Conservation (phyloP, 345 rosid genomes). For the Citrus unshiu region DNA sequence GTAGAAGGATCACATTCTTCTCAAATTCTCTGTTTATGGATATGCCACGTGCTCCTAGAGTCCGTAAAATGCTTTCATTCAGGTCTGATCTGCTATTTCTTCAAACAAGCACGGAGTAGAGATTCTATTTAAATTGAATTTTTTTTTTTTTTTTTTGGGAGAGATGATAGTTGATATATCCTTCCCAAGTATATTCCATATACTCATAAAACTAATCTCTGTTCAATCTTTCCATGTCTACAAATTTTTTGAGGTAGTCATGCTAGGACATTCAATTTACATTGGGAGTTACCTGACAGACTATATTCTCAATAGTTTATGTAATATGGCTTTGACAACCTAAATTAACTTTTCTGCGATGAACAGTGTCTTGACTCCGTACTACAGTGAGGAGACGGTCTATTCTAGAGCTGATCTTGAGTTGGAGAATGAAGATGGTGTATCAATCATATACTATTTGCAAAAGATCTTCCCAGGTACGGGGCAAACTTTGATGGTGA, state of each 20-base stretch:
- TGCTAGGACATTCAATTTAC: neutral
- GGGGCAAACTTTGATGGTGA: conserved; percentile 9
- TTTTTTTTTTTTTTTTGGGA: neutral
- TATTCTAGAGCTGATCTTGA: conserved; percentile 89
- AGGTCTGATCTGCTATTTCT: conserved; percentile 37
- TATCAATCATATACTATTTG: conserved; percentile 88
- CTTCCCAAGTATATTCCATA: neutral
- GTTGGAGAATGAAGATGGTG: conserved; percentile 96
- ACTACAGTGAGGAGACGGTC: conserved; percentile 96
- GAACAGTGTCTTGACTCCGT: conserved; percentile 91
- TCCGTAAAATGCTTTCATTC: conserved; percentile 94
- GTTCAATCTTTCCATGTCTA: neutral
- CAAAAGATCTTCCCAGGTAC: conserved; percentile 94
- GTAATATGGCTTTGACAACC: neutral
- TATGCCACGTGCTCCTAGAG: conserved; percentile 93
- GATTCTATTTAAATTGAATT: neutral
- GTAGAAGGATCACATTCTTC: conserved; percentile 91
- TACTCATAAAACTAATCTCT: neutral
- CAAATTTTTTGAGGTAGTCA: neutral
- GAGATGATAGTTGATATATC: conserved; percentile 3
- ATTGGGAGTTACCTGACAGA: conserved; percentile 3
- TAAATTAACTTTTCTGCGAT: conserved; percentile 16
- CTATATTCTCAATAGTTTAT: neutral
- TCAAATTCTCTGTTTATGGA: conserved; percentile 95
- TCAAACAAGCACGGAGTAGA: neutral